These are phyloP conservation scores for Stellera chamaejasme DNA, from an alignment of 345 rosid genomes.

Conservation along the genomic window DNA sequence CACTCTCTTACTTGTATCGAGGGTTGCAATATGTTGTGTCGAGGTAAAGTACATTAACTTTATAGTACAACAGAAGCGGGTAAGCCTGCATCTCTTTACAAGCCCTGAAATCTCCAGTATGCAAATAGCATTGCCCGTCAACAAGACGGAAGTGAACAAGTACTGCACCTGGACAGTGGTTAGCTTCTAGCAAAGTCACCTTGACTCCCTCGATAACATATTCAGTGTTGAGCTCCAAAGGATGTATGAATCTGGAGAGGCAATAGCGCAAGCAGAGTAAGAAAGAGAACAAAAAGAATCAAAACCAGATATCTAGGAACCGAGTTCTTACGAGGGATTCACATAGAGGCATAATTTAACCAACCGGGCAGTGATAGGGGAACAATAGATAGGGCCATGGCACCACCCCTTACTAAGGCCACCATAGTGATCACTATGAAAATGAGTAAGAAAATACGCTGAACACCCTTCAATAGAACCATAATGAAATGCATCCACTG, in stretches of 20 bases:
- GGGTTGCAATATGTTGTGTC: slow-evolving; percentile 85
- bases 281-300: not conserved
- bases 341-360: slow-evolving; percentile 50
- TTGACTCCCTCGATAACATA: slow-evolving; percentile 43
- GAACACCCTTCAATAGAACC: slow-evolving; percentile 50
- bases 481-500: slow-evolving; percentile 79
- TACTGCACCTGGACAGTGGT: slow-evolving; percentile 83
- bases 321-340: slow-evolving; percentile 36
- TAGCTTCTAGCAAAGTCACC: slow-evolving; percentile 66
- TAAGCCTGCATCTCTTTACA: slow-evolving; percentile 50
- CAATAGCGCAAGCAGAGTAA: not conserved
- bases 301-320: slow-evolving; percentile 1
- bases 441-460: slow-evolving; percentile 80
- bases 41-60: slow-evolving; percentile 54
- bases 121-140: slow-evolving; percentile 53
- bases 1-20: slow-evolving; percentile 47
- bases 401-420: slow-evolving; percentile 72
- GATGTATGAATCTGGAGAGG: slow-evolving; percentile 36
- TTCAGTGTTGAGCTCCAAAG: slow-evolving; percentile 45
- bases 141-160: slow-evolving; percentile 49
- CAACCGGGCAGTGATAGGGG: slow-evolving; percentile 59
- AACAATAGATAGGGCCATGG: slow-evolving; percentile 64
- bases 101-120: slow-evolving; percentile 89
- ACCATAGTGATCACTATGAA: slow-evolving; percentile 66
- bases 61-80: slow-evolving; percentile 40